Conservation (phyloP, 78 protist genomes). For the Chrysochromulina parva region DNA sequence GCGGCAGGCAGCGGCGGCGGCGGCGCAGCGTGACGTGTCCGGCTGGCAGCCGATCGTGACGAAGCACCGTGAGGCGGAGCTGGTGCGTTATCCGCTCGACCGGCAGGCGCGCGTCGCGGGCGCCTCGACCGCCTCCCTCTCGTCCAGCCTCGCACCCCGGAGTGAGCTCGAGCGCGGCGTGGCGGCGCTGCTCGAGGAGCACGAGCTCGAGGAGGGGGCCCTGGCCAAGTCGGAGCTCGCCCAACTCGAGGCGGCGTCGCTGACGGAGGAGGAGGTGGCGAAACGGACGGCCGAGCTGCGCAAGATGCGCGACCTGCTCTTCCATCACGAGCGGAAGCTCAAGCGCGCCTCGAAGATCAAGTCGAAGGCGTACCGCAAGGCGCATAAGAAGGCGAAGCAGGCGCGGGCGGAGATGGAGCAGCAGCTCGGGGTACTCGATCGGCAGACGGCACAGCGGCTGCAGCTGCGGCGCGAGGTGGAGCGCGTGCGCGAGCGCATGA, state of each 20-base stretch:
- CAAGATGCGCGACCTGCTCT: conserved; percentile 19
- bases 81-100: not conserved
- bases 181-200: not conserved
- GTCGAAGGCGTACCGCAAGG: not conserved
- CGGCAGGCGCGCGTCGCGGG: not conserved
- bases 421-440: not conserved
- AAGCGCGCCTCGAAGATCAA: conserved; percentile 25
- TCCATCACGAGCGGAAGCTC: not conserved
- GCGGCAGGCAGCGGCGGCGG: conserved; percentile 4
- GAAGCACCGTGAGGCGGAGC: not conserved
- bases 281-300: conserved; percentile 9
- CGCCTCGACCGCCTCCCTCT: not conserved
- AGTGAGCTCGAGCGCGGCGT: not conserved
- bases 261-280: not conserved
- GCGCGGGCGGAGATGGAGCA: not conserved
- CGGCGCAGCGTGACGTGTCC: not conserved
- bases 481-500: conserved; percentile 5
- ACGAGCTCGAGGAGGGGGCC: not conserved
- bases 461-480: not conserved
- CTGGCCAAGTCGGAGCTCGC: not conserved
- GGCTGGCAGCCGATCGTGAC: not conserved
- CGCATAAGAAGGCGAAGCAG: not conserved
- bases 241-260: not conserved
- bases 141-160: not conserved
- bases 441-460: not conserved